Conservation (phyloP, 306 rosid species). For the Fragaria nilgerrensis region DNA sequence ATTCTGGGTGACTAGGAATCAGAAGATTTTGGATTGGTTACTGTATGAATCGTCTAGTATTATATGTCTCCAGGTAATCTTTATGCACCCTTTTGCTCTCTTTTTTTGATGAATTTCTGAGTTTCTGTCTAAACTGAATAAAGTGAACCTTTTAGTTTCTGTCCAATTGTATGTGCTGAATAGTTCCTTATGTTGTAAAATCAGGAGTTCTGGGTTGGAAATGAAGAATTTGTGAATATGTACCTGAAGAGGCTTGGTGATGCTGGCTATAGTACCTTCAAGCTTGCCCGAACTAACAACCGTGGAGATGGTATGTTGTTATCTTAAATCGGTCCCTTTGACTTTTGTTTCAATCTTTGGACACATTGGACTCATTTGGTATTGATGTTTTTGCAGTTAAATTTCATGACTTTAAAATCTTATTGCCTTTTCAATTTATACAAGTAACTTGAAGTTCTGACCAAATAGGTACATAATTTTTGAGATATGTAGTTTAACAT, state of each 20-base stretch:
- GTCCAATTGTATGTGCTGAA: conserved; percentile 8
- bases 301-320: conserved; percentile 82
- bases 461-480: background rate
- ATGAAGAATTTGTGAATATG: conserved; percentile 80
- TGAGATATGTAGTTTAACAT: background rate
- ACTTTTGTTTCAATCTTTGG: conserved; percentile 2
- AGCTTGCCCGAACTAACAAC: conserved; percentile 84
- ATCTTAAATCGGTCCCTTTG: background rate
- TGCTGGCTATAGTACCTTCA: conserved; percentile 77
- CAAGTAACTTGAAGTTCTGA: conserved; percentile 3
- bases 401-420: background rate
- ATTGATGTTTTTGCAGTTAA: background rate
- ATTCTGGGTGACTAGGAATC: conserved; percentile 65
- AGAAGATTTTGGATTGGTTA: conserved; percentile 70
- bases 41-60: conserved; percentile 63
- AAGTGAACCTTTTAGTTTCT: background rate
- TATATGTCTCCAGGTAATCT: conserved; percentile 80
- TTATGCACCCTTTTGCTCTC: conserved; percentile 11
- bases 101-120: conserved; percentile 3
- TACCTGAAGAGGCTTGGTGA: conserved; percentile 64
- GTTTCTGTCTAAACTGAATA: conserved; percentile 2
- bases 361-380: background rate
- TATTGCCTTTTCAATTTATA: background rate
- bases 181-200: conserved; percentile 7
- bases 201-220: conserved; percentile 94